Conservation (phyloP, 225 moss, liverwort and hornwort genomes). For the Bryum argenteum region DNA sequence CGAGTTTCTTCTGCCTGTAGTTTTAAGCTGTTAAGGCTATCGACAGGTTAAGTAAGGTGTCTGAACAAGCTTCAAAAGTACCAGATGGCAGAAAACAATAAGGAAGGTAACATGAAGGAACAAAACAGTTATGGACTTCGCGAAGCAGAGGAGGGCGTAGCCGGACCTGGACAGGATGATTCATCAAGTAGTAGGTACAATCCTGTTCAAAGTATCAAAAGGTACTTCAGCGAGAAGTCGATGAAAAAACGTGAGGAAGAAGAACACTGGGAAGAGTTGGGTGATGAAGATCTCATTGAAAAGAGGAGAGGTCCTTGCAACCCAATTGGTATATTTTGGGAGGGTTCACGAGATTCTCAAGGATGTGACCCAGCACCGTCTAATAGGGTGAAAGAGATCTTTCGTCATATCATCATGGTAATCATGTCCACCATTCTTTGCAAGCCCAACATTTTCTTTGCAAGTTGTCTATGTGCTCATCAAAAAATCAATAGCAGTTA, state of each 20-base stretch:
- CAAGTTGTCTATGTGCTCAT: not conserved
- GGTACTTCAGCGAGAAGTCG: slow-evolving; percentile 38
- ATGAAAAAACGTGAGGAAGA: slow-evolving; percentile 30
- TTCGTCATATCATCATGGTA: slow-evolving; percentile 49
- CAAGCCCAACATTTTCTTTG: not conserved
- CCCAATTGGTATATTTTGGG: slow-evolving; percentile 45
- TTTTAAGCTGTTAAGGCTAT: slow-evolving; percentile 16
- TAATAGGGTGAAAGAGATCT: slow-evolving; percentile 49
- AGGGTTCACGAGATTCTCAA: slow-evolving; percentile 62
- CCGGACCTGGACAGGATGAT: slow-evolving; percentile 5
- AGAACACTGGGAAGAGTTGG: slow-evolving; percentile 47
- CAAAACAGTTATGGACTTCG: slow-evolving; percentile 14
- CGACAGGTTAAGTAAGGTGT: not conserved
- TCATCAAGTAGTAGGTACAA: slow-evolving; percentile 18
- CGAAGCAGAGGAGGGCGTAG: slow-evolving; percentile 28
- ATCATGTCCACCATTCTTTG: slow-evolving; percentile 14
- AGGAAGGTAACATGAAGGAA: slow-evolving; percentile 17
- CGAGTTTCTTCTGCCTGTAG: slow-evolving; percentile 2
- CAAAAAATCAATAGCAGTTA: not conserved
- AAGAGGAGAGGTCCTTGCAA: slow-evolving; percentile 22
- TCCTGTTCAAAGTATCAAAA: slow-evolving; percentile 24
- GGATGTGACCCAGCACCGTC: slow-evolving; percentile 47
- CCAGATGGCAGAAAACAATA: slow-evolving; percentile 25
- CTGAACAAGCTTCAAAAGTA: slow-evolving; percentile 3
- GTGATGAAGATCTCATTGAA: slow-evolving; percentile 50